A percentile compares a stretch with the other conserved stretches of the same genome.
Conservation (phyloP, 352 stramenopile genomes). For the Thraustochytrium striatum region DNA sequence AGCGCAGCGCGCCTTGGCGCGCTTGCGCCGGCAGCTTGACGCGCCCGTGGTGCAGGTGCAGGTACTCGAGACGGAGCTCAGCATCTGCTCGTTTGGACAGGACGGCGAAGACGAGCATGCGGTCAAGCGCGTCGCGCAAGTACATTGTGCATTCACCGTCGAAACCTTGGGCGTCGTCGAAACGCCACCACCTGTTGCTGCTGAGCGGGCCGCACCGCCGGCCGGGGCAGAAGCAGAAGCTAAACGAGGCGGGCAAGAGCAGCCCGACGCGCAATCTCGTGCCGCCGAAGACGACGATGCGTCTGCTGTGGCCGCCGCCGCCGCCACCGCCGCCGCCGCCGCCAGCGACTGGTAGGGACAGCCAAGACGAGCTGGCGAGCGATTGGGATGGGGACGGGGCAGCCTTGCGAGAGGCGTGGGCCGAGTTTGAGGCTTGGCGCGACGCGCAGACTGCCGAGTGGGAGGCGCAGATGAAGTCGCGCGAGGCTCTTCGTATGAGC, state of each 20-base stretch:
- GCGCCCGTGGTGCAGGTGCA: slow-evolving; percentile 13
- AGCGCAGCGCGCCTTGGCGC: not conserved
- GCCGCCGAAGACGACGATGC: not conserved
- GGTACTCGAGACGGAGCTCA: slow-evolving; percentile 28
- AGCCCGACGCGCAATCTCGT: not conserved
- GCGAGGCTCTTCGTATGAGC: slow-evolving; percentile 3
- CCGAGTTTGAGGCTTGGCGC: slow-evolving; percentile 12
- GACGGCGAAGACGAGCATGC: not conserved
- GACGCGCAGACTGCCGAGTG: not conserved
- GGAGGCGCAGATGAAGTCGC: slow-evolving; percentile 20
- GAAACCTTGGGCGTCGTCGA: slow-evolving; percentile 11
- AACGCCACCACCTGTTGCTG: not conserved
- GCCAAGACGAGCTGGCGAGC: too few species aligned
- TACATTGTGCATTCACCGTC: slow-evolving; percentile 6
- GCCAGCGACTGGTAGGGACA: too few species aligned
- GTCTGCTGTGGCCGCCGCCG: too few species aligned
- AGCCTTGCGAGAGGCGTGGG: too few species aligned
- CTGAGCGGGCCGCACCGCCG: not conserved
- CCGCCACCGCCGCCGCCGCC: too few species aligned
- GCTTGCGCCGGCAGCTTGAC: slow-evolving; percentile 27
- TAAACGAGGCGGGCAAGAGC: not conserved
- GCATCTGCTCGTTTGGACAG: slow-evolving; percentile 31
- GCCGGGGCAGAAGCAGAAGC: not conserved
- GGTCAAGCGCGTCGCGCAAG: slow-evolving; percentile 11
- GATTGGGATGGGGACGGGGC: too few species aligned